Evolutionary conservation across 306 rosid genomes (phyloP).

Genomic region (Crotalaria pallida): DNA sequence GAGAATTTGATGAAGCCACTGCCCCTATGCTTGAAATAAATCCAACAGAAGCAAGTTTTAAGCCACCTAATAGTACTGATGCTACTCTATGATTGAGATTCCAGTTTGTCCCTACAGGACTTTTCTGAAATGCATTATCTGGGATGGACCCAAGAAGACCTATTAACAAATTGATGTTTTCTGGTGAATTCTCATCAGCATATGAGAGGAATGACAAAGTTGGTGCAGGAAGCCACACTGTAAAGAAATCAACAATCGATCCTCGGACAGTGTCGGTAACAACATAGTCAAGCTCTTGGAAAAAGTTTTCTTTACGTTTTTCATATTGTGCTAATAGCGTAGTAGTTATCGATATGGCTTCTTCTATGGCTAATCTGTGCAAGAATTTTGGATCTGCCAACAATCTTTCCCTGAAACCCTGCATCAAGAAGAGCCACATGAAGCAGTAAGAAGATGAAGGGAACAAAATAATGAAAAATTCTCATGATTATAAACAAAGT

Average conservation of each 20-base stretch:
- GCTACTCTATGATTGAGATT: slow-evolving; percentile 72
- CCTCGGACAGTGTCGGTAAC: slow-evolving; percentile 80
- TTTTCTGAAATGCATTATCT: slow-evolving; percentile 94
- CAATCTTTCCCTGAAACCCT: slow-evolving; percentile 99
- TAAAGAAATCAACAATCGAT: slow-evolving; percentile 82
- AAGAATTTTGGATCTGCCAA: slow-evolving; percentile 94
- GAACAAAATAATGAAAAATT: slow-evolving; percentile 5
- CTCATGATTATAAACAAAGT: slow-evolving; percentile 15
- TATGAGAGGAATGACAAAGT: slow-evolving; percentile 78
- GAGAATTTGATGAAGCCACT: slow-evolving; percentile 72
- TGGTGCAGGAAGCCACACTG: slow-evolving; percentile 99
- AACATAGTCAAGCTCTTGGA: slow-evolving; percentile 85
- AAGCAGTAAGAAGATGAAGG: not conserved
- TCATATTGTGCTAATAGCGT: slow-evolving; percentile 81
- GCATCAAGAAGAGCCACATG: slow-evolving; percentile 32
- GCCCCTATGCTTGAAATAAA: slow-evolving; percentile 88
- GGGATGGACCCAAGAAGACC: slow-evolving; percentile 93
- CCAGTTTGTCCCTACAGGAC: slow-evolving; percentile 78
- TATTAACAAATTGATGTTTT: slow-evolving; percentile 50
- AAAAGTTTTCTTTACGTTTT: slow-evolving; percentile 79
- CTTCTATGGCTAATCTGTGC: slow-evolving; percentile 93
- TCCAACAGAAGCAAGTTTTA: slow-evolving; percentile 91
- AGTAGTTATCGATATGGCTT: slow-evolving; percentile 81
- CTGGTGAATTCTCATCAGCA: slow-evolving; percentile 57
- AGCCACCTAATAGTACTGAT: slow-evolving; percentile 83